Conservation (phyloP, 371 early-diverging fungal species). For the Lichtheimia ornata region DNA sequence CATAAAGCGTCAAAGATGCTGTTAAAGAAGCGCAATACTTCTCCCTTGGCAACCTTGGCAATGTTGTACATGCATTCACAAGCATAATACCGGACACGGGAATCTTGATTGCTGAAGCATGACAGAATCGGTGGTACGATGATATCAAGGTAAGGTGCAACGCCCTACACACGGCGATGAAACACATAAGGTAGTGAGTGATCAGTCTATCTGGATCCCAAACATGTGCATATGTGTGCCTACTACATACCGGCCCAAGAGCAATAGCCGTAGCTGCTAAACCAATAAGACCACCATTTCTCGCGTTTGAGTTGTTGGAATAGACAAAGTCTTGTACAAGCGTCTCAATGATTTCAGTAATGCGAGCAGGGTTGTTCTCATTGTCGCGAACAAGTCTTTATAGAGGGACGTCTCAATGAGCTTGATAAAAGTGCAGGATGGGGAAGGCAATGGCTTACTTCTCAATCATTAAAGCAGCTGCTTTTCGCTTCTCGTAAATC, state of each 20-base stretch:
- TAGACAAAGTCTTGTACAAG: conserved; percentile 83
- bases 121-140: conserved; percentile 89
- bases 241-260: conserved; percentile 64
- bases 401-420: too few species aligned
- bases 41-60: conserved; percentile 86
- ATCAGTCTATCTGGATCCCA: background rate
- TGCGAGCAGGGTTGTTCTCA: conserved; percentile 51
- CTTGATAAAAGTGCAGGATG: too few species aligned
- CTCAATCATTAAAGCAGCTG: conserved; percentile 88
- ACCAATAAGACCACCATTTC: conserved; percentile 92
- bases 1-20: conserved; percentile 91
- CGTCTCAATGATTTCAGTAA: conserved; percentile 66
- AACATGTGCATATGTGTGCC: background rate
- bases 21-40: conserved; percentile 85
- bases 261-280: conserved; percentile 88
- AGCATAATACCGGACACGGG: conserved; percentile 91
- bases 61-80: conserved; percentile 97
- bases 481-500: conserved; percentile 87
- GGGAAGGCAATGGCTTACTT: conserved; percentile 28
- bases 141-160: conserved; percentile 68
- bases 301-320: conserved; percentile 74
- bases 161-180: conserved; percentile 36
- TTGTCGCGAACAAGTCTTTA: conserved; percentile 66
- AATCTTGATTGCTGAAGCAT: conserved; percentile 85
- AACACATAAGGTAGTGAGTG: too few species aligned